These are phyloP conservation scores for Aspergillus brunneoviolaceus DNA, from an alignment of 2,329 filamentous ascomycete genomes.

Conservation along the genomic window DNA sequence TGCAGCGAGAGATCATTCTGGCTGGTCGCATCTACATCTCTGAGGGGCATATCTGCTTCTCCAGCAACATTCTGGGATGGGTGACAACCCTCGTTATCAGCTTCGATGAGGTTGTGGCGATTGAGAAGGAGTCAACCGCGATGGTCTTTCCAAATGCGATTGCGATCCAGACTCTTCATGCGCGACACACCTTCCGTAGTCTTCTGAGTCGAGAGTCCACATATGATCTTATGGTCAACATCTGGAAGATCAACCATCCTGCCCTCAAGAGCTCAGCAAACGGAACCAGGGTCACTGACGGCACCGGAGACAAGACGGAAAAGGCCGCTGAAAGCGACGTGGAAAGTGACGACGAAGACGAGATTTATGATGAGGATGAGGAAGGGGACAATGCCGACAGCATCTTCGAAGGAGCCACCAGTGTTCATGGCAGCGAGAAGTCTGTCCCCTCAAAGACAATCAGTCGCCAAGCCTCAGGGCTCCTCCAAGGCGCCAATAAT, in stretches of 20 bases:
- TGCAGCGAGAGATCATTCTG: constrained; percentile 92
- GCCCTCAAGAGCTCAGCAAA: constrained; percentile 88
- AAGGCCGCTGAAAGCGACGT: constrained; percentile 70
- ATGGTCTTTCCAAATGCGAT: constrained; percentile 96
- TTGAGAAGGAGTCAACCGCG: constrained; percentile 95
- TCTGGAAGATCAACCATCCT: constrained; percentile 96
- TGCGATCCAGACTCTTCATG: constrained; percentile 92
- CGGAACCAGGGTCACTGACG: constrained; percentile 77
- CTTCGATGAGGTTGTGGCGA: constrained; percentile 94
- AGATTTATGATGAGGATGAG: constrained; percentile 55
- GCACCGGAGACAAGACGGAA: constrained; percentile 85
- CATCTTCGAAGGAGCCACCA: constrained; percentile 56
- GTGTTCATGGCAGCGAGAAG: constrained; percentile 54
- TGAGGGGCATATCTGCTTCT: constrained; percentile 96
- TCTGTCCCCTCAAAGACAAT: constrained; percentile 52
- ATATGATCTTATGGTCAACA: constrained; percentile 94
- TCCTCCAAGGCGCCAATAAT: constrained; percentile 34
- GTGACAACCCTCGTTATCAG: constrained; percentile 96
- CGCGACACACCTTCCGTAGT: constrained; percentile 93
- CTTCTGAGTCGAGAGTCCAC: constrained; percentile 93
- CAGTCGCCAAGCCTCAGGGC: constrained; percentile 69
- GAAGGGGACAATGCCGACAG: constrained; percentile 59
- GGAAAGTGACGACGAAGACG: constrained; percentile 71
- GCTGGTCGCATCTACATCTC: constrained; percentile 95
- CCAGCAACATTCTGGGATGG: constrained; percentile 98